Conservation (phyloP, 257 asterid genomes). For the Solanum clarkiae region DNA sequence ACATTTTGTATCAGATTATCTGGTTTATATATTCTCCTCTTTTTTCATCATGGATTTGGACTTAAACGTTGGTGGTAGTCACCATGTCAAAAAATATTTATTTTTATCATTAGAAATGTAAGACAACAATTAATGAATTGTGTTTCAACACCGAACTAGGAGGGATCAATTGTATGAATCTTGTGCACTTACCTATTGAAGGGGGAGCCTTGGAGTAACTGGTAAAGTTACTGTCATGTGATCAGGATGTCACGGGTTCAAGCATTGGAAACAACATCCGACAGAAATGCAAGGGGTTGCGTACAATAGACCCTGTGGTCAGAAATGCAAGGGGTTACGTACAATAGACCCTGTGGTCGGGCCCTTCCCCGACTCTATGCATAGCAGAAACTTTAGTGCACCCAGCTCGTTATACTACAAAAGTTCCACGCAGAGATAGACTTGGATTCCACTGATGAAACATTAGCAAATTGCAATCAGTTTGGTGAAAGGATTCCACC, state of each 20-base stretch:
- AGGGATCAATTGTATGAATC: background rate
- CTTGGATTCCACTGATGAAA: background rate
- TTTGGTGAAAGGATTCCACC: background rate
- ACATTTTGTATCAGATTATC: background rate
- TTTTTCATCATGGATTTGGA: background rate
- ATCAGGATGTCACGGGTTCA: too few relatives aligned
- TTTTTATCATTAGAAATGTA: background rate
- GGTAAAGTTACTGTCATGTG: too few relatives aligned
- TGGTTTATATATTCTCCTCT: background rate
- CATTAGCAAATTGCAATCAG: background rate
- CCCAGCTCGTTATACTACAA: background rate
- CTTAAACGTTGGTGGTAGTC: background rate
- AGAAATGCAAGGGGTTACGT: too few relatives aligned
- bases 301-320: too few relatives aligned
- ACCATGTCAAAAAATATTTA: background rate
- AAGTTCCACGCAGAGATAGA: background rate
- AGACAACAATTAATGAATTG: background rate
- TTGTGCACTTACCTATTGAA: background rate
- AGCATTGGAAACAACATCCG: too few relatives aligned
- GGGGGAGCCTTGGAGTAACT: too few relatives aligned
- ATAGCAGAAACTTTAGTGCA: too few relatives aligned
- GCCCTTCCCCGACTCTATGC: too few relatives aligned
- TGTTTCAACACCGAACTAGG: background rate
- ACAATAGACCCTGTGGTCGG: too few relatives aligned
- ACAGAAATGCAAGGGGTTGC: too few relatives aligned